A percentile compares a stretch with the other conserved stretches of the same genome.
Evolutionary conservation across 116 monocot species (phyloP).

Genomic region (Zostera marina): DNA sequence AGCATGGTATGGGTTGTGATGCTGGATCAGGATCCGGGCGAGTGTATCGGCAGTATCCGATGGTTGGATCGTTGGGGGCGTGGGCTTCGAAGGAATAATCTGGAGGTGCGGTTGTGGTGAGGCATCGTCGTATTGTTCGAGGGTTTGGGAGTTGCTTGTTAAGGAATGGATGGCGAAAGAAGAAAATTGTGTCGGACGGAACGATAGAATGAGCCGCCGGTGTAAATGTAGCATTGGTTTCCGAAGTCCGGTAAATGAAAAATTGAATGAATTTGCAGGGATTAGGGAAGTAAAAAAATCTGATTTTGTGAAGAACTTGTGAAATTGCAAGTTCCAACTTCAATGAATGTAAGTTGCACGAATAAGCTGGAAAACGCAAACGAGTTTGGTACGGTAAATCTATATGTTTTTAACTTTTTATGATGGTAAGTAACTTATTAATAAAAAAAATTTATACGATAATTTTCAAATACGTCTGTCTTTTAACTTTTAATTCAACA

Average conservation of each 20-base stretch:
- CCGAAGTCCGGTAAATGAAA: neutral
- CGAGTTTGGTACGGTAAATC: too few species aligned
- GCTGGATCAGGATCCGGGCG: conserved; percentile 45
- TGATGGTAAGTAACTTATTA: too few species aligned
- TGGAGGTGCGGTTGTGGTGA: neutral
- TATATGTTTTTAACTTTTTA: too few species aligned
- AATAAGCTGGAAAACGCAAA: too few species aligned
- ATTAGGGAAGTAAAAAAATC: too few species aligned
- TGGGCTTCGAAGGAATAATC: neutral
- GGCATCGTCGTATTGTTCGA: neutral
- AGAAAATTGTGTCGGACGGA: neutral
- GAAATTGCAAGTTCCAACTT: too few species aligned
- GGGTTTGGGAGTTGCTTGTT: neutral
- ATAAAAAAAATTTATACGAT: too few species aligned
- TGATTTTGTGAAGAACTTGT: too few species aligned
- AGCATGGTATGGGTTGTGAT: conserved; percentile 96
- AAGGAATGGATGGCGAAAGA: neutral
- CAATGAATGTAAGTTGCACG: too few species aligned
- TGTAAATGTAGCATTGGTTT: neutral
- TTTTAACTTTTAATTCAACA: too few species aligned
- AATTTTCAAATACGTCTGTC: too few species aligned
- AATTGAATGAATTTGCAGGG: too few species aligned
- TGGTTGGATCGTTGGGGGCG: neutral
- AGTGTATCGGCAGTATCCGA: conserved; percentile 11
- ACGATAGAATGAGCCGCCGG: neutral